Percentiles rank a stretch among this genome's conserved stretches.
phyloP scores from a whole-genome alignment of 176 grass and related monocot species.

The Phyllostachys edulis region DNA sequence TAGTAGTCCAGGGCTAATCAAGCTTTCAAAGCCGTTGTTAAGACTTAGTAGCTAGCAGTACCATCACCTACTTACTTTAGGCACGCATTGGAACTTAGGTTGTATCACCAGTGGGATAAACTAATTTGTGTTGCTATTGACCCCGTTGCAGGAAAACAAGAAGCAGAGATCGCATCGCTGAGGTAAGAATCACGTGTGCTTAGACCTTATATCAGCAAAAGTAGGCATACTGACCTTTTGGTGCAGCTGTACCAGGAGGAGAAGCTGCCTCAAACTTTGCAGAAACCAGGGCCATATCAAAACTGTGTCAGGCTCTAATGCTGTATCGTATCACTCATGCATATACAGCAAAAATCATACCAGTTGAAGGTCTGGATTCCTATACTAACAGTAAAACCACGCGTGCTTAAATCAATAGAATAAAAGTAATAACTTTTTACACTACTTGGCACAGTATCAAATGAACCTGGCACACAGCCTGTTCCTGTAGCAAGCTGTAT shows the following conservation, averaged over 20 bases:
- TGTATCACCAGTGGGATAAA: not conserved
- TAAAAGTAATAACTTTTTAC: not conserved
- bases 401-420: not conserved
- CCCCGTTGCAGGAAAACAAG: not conserved
- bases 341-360: not conserved
- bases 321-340: not conserved
- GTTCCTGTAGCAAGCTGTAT: not conserved
- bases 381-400: not conserved
- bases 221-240: constrained; percentile 7
- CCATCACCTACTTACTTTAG: constrained; percentile 7
- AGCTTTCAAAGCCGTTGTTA: not conserved
- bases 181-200: not conserved
- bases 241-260: not conserved
- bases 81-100: not conserved
- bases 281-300: not conserved
- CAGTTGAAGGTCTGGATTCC: not conserved
- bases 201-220: not conserved
- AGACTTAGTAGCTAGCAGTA: not conserved
- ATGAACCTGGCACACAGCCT: not conserved
- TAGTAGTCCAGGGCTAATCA: constrained; percentile 13
- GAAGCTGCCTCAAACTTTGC: not conserved
- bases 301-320: not conserved
- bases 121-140: constrained; percentile 12
- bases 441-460: not conserved
- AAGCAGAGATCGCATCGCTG: not conserved